Evolutionary conservation across 495 filamentous ascomycete species (phyloP).

Genomic region (Evansstolkia leycettana): DNA sequence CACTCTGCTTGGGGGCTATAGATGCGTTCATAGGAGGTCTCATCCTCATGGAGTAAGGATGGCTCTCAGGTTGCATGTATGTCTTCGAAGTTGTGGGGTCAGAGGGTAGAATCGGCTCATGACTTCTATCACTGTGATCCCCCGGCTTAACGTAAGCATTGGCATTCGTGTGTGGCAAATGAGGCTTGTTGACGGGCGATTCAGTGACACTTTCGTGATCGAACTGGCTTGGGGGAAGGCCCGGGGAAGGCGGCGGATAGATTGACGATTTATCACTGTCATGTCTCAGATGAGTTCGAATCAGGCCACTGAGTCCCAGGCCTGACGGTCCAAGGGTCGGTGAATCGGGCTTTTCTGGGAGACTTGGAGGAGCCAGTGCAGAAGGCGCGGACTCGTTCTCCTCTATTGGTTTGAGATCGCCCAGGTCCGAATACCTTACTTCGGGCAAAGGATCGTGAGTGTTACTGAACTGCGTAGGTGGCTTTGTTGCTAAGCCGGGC

Average conservation of each 20-base stretch:
- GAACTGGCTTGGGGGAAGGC: conserved; percentile 8
- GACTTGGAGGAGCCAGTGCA: background rate
- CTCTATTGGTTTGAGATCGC: conserved; percentile 32
- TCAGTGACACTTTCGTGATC: conserved; percentile 1
- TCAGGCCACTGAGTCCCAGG: conserved; percentile 64
- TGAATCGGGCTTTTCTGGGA: conserved; percentile 50
- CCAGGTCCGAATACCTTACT: conserved; percentile 28
- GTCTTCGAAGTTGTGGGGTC: too few species aligned
- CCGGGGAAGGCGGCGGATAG: conserved; percentile 40
- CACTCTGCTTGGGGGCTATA: conserved; percentile 1
- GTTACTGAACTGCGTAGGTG: conserved; percentile 16
- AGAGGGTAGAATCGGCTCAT: too few species aligned
- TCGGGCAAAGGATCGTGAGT: conserved; percentile 25
- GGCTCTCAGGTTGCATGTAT: too few species aligned
- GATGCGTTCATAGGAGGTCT: too few species aligned
- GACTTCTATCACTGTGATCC: too few species aligned
- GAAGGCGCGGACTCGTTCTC: conserved; percentile 13
- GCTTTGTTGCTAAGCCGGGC: conserved; percentile 13
- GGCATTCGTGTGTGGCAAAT: background rate
- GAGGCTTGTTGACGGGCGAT: background rate
- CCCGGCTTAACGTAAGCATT: background rate
- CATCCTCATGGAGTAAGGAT: too few species aligned
- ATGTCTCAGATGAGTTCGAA: conserved; percentile 74
- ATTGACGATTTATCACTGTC: conserved; percentile 74
- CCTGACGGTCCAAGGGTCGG: conserved; percentile 62